These are phyloP conservation scores for Umbelopsis sp. DNA, from an alignment of 192 early-diverging fungal genomes.

Conservation along the genomic window DNA sequence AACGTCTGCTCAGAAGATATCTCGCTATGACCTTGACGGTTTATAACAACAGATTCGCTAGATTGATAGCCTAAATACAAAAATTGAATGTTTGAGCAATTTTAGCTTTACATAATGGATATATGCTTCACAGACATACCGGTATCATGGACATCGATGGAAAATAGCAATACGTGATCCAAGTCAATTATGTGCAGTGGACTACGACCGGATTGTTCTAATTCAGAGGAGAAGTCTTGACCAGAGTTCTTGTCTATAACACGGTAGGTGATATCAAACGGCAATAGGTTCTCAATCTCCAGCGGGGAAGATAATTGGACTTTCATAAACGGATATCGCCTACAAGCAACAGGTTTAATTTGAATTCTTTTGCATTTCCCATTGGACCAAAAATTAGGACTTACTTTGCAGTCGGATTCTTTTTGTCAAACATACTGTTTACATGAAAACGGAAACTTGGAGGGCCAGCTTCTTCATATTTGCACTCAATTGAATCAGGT, in stretches of 20 bases:
- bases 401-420: slow-evolving; percentile 19
- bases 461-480: slow-evolving; percentile 2
- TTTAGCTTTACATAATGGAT: not conserved
- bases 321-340: slow-evolving; percentile 65
- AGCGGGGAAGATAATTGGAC: slow-evolving; percentile 58
- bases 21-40: not conserved
- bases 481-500: slow-evolving; percentile 41
- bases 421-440: slow-evolving; percentile 35
- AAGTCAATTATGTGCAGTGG: not conserved
- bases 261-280: slow-evolving; percentile 56
- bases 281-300: slow-evolving; percentile 82
- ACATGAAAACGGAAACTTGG: slow-evolving; percentile 55
- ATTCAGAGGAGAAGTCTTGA: not conserved
- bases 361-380: not conserved
- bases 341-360: not conserved
- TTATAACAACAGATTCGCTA: not conserved
- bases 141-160: slow-evolving; percentile 2
- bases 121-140: not conserved
- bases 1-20: not conserved
- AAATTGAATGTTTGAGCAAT: not conserved
- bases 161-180: not conserved
- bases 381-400: not conserved
- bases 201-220: not conserved
- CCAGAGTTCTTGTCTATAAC: not conserved
- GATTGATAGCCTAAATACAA: not conserved